Conservation (phyloP, 2,329 filamentous ascomycete genomes). For the Epichloe brachyelytri region DNA sequence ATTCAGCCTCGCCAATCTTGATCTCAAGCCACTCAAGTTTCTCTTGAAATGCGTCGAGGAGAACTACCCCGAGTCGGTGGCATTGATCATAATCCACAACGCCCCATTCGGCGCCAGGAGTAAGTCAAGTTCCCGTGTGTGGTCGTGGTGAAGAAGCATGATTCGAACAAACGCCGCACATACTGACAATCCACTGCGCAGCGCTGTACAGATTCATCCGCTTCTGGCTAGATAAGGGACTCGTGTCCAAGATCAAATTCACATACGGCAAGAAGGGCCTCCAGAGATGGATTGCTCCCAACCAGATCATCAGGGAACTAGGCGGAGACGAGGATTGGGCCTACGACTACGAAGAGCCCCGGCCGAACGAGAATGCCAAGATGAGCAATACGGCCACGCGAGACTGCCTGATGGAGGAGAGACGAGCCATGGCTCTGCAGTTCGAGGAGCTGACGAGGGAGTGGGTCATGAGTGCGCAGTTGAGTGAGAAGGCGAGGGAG, state of each 20-base stretch:
- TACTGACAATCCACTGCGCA: conserved; percentile 14
- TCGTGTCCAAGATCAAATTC: conserved; percentile 79
- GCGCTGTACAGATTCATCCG: conserved; percentile 81
- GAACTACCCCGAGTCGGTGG: conserved; percentile 82
- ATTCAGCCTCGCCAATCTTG: too few species aligned
- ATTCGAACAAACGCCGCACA: too few species aligned
- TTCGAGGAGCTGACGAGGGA: conserved; percentile 60
- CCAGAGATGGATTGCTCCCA: conserved; percentile 52
- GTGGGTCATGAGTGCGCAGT: conserved; percentile 15
- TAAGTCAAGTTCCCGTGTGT: conserved; percentile 22
- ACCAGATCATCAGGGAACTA: conserved; percentile 60
- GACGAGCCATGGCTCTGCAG: conserved; percentile 47
- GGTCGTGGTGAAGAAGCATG: too few species aligned
- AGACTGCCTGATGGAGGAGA: conserved; percentile 46
- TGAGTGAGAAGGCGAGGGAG: conserved; percentile 24
- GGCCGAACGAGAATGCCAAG: conserved; percentile 54
- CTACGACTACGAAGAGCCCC: conserved; percentile 65
- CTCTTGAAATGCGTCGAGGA: conserved; percentile 40
- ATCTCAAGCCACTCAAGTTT: too few species aligned
- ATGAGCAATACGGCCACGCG: conserved; percentile 50
- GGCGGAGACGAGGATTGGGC: conserved; percentile 69
- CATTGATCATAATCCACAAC: conserved; percentile 77
- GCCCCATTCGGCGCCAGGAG: conserved; percentile 85
- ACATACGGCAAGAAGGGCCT: conserved; percentile 66
- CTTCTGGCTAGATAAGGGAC: conserved; percentile 83